Evolutionary conservation across 106 monocot species (phyloP), one percentile per base, ranked within the genome.

Genomic region (Allium sativum): DNA sequence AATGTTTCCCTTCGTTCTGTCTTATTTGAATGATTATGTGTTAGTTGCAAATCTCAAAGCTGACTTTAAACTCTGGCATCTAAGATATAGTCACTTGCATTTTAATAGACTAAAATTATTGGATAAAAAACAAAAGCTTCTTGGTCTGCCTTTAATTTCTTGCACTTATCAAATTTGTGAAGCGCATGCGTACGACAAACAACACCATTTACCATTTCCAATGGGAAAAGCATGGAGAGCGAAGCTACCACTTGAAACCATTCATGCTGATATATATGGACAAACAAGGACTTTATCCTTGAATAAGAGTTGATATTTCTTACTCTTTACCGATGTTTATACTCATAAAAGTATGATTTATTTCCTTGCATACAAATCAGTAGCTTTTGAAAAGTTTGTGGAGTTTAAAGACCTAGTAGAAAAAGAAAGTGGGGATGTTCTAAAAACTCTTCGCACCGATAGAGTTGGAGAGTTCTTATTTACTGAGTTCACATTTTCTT

Each of bases 381-480:
- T 62, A 16, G 70, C 62, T 44, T 45, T 62, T 53, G 52, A 53
- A 44, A 62, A 62, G 48, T 70, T n/a, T 21, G 44, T 16, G 2
- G 42, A 71, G 18, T 54, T 62, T 40, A 71, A 71, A 31, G 62
- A 42, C 8, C 40, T 71, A 53, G 61, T n/a, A 1, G 53, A 62
- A 53, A 71, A 62, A 13, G 12, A 61, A 71, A 54, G 53, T 71
- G 52, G 40, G 16, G 40, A 60, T 70, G 48, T 1, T 11, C 41
- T 70, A 41, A 70, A 70, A 43, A 52, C 14, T 45, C 10, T 62
- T 44, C 42, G 53, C 42, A 71, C 44, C 7, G 44, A 70, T 52
- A 60, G 48, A 56, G 59, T 58, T 12, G 59, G 50, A 68, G 58
- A 70, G 14, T 70, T 70, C n/a, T 60, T 55, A 66, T 66, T 42